These are phyloP conservation scores for Xylariaceae sp. DNA, from an alignment of 2,329 filamentous ascomycete genomes.

Conservation along the genomic window DNA sequence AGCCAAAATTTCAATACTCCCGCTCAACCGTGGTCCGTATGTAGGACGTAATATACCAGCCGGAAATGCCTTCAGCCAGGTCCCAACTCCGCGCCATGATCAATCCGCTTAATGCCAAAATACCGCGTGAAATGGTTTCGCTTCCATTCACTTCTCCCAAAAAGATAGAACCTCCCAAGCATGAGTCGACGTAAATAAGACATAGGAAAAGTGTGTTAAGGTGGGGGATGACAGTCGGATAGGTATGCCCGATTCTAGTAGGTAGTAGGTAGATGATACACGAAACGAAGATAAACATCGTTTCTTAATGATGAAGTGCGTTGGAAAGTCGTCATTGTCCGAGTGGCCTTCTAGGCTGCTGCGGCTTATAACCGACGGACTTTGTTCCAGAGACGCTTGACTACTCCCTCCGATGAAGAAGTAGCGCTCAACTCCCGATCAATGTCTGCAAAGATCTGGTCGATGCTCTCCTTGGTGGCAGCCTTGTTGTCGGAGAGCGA, in stretches of 20 bases:
- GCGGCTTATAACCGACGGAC: conserved; percentile 41
- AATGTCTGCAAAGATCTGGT: conserved; percentile 48
- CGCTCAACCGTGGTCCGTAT: neutral
- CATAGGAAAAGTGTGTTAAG: neutral
- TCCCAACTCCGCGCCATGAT: conserved; percentile 28
- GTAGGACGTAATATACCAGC: conserved; percentile 5
- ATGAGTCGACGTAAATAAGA: conserved; percentile 2
- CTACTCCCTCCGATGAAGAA: conserved; percentile 40
- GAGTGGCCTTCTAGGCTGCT: neutral
- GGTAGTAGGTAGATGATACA: conserved; percentile 8
- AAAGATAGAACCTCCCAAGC: neutral
- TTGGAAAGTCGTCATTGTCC: neutral
- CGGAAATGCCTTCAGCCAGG: conserved; percentile 16
- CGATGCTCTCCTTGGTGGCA: conserved; percentile 48
- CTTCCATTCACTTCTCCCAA: neutral
- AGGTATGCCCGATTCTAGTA: conserved; percentile 7
- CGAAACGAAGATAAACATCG: conserved; percentile 11
- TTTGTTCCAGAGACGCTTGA: conserved; percentile 61
- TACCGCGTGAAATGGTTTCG: conserved; percentile 10
- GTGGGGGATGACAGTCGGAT: neutral
- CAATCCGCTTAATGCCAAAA: conserved; percentile 17
- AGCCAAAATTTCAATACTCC: conserved; percentile 1
- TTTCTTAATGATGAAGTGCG: conserved; percentile 1
- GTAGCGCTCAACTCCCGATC: conserved; percentile 43
- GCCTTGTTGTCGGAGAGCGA: conserved; percentile 30